Evolutionary conservation across 139 green algal genomes (phyloP).

Genomic region (Astrephomene gubernaculifera): DNA sequence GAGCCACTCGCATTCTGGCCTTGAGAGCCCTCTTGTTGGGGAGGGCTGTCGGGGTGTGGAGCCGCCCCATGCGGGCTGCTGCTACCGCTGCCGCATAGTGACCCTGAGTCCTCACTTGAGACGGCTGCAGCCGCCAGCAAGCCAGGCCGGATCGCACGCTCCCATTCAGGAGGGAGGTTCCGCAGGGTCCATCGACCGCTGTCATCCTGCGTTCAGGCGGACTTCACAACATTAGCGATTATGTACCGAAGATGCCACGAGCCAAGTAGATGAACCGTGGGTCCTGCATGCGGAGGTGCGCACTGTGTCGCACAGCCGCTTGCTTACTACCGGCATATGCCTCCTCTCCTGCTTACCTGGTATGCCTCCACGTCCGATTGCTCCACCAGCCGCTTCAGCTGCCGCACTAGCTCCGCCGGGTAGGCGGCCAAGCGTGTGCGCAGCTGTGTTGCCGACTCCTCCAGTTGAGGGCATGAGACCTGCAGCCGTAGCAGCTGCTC

Average conservation of each 20-base stretch:
- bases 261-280: too few species aligned
- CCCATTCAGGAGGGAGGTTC: constrained; percentile 26
- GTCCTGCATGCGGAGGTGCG: too few species aligned
- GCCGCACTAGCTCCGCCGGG: constrained; percentile 25
- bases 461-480: neutral
- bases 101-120: neutral
- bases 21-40: too few species aligned
- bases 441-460: neutral
- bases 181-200: neutral
- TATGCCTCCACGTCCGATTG: neutral
- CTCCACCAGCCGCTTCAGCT: neutral
- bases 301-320: too few species aligned
- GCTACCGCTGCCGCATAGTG: neutral
- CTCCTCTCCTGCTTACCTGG: constrained; percentile 27
- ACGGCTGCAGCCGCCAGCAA: neutral
- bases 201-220: constrained; percentile 7
- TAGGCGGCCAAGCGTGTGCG: constrained; percentile 9
- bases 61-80: too few species aligned
- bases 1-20: too few species aligned
- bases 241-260: too few species aligned
- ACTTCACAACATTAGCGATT: too few species aligned
- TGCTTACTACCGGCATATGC: too few species aligned
- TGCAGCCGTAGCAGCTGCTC: constrained; percentile 24
- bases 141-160: neutral
- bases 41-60: too few species aligned